Conservation (phyloP, 495 filamentous ascomycete genomes). For the Viridothelium virens region DNA sequence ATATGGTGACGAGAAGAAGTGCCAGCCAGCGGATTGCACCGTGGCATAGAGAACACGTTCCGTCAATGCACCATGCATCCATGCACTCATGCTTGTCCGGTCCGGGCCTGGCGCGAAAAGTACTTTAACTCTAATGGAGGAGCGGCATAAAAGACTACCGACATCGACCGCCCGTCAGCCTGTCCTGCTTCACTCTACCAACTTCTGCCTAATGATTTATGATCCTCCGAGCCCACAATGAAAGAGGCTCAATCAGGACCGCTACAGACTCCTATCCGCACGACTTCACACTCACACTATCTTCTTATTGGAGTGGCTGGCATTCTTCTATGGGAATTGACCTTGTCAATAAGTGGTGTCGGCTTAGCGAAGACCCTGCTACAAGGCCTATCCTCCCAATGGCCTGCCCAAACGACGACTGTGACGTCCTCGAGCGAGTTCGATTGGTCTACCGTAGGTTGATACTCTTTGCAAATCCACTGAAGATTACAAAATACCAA, state of each 20-base stretch:
- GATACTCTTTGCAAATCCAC: background rate
- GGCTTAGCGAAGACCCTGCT: background rate
- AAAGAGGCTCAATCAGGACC: background rate
- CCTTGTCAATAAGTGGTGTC: background rate
- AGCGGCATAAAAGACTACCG: background rate
- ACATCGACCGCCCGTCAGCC: background rate
- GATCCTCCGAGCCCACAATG: background rate
- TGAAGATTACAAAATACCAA: background rate
- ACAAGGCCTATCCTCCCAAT: background rate
- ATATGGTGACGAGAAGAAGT: too few species aligned
- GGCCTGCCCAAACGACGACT: background rate
- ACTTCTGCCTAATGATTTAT: too few species aligned
- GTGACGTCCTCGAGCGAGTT: background rate
- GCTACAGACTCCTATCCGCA: background rate
- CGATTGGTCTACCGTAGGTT: background rate
- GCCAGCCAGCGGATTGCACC: too few species aligned
- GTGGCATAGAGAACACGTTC: too few species aligned
- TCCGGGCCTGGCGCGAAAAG: background rate
- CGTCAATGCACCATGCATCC: background rate
- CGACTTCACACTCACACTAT: background rate
- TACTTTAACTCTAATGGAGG: background rate
- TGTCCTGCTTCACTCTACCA: too few species aligned
- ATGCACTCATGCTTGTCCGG: background rate
- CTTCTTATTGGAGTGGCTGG: conserved; percentile 1
- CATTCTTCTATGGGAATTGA: background rate